Evolutionary conservation across 371 early-diverging fungal genomes (phyloP), one percentile per base, ranked within the genome.

Genomic region (Zychaea mexicana): DNA sequence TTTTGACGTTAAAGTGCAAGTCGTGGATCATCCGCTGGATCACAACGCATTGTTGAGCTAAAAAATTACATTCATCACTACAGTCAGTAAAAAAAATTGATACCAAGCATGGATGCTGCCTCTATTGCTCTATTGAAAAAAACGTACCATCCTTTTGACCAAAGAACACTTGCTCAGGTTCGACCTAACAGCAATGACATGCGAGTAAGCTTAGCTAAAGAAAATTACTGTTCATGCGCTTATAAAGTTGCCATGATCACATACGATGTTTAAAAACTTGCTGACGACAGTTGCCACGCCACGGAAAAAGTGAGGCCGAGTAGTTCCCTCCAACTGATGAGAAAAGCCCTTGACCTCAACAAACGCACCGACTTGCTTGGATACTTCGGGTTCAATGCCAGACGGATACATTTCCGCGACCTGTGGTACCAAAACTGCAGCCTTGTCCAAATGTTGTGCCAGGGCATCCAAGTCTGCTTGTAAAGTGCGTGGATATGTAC

Each of bases 261-360:
- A 73, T 74, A 90, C 88, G 42, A 93, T 89, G 72, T 96, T 95
- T 66, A 98, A 88, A 42, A 98, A 90, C 78, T 97, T 98, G 52
- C 91, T 75, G 17, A 97, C 97, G 2, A 98, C 92, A 0, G 99
- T 98, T 2, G 96, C 92, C 2, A 98, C 99, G 33, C 99, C 99
- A 42, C 97, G 88, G 85, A 98, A 98, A 76, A 98, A 98, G 68
- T 93, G 92, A n/a, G 98, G 97, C 0, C 99, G 88, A 1, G 94
- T 88, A 12, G 74, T 75, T 21, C 99, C 99, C 71, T 98, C 99
- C 78, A 96, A 78, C 73, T 94, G 92, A 69, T 95, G 93, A 0
- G 94, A 93, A 31, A 88, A 72, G 0, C 97, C 98, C 26, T 86
- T 78, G 13, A 97, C 95, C 65, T 93, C 92, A 12, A 98, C 95